Evolutionary conservation across 768 basidiomycete genomes (phyloP), one percentile per base, ranked within the genome.

Genomic region (Auriculariales sp.): DNA sequence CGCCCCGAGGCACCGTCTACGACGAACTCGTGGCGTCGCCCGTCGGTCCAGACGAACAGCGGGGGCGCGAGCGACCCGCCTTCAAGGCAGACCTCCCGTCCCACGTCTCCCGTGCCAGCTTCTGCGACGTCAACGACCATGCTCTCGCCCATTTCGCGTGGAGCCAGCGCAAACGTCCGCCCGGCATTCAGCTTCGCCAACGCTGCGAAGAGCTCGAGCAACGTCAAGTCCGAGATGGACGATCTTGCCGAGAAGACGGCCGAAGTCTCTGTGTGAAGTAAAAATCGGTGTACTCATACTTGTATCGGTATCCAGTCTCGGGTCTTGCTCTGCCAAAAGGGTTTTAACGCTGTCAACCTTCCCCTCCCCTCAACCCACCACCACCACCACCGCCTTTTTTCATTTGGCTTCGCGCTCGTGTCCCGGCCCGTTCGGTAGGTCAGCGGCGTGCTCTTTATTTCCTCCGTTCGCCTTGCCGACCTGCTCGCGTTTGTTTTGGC

Each of bases 161-260:
- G 24, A 25, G 24, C 42, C 46, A 61, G 64, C 7, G 71, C 78
- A 2, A 79, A 65, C 45, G 77, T 89, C 12, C 72, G 85, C 49
- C 81, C 87, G 0, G 71, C 74, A 3, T 69, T 91, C 55, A 90
- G 87, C 59, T 93, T 93, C 57, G 88, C 89, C 0, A 81, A 71
- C 49, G 89, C 81, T 32, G 83, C 84, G 17, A 44, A 44, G 39
- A 15, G 35, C 5, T 44, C 39, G 9, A 25, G 6, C 6, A 17
- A 28, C 12, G 32, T 46, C 61, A 53, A 67, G 55, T 29, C 55
- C 19, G 3, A 59, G 54, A 51, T 64, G 54, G 49, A 61, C 56
- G 44, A 62, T 52, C 54, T 66, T 58, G 50, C 64, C 57, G 19
- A 56, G 27, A 54, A 54, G 54, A 33, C 55, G 59, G 28, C 62